Evolutionary conservation across 495 filamentous ascomycete genomes (phyloP).

Genomic region (Penicillium manginii): DNA sequence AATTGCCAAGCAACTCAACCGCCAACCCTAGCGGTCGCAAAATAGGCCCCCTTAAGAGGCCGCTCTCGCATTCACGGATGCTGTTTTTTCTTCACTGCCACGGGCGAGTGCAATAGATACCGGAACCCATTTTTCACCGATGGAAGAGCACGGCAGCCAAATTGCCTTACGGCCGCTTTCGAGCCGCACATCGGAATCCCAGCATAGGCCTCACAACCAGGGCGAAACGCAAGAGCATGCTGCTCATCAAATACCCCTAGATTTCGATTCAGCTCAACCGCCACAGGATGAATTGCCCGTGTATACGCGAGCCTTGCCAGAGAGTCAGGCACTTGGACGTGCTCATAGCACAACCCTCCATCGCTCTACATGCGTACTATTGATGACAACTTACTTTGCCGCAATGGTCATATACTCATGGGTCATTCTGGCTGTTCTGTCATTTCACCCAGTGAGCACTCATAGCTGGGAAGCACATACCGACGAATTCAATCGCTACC

Average conservation of each 20-base stretch:
- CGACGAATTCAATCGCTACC: neutral
- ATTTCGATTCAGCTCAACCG: neutral
- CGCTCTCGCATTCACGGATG: neutral
- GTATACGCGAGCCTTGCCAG: neutral
- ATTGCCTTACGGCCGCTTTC: constrained; percentile 1
- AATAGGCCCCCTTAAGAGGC: neutral
- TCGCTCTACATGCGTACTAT: neutral
- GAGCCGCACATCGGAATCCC: neutral
- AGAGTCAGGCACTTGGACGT: neutral
- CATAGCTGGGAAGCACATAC: neutral
- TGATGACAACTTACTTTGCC: constrained; percentile 1
- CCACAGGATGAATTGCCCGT: neutral
- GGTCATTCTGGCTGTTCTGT: neutral
- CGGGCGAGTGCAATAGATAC: neutral
- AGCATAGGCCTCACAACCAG: neutral
- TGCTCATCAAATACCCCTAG: neutral
- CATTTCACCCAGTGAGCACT: neutral
- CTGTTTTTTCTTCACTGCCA: neutral
- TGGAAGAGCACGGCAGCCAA: neutral
- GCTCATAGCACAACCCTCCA: constrained; percentile 11
- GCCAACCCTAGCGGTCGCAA: neutral
- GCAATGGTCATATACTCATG: neutral
- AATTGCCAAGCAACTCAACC: neutral
- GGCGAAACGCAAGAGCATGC: neutral
- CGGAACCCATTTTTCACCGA: neutral